phyloP scores from a whole-genome alignment of 345 rosid genomes.

The Hypericum perforatum region DNA sequence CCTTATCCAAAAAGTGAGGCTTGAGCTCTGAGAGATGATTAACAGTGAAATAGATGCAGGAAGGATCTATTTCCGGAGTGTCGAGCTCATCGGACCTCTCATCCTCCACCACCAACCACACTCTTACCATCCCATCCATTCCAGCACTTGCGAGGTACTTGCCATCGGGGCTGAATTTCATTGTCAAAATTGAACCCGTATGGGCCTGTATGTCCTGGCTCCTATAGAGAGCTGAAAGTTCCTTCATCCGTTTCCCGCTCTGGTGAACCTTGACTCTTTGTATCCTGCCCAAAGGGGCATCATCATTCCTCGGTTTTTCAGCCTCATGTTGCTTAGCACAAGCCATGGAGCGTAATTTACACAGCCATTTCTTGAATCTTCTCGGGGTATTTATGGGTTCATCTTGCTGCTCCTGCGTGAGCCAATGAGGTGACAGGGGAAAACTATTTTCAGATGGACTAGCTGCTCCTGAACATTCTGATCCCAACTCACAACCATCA shows the following conservation, averaged over 20 bases:
- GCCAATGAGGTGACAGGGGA: slow-evolving; percentile 19
- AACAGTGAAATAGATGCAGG: slow-evolving; percentile 67
- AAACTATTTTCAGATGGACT: slow-evolving; percentile 11
- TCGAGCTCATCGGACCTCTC: slow-evolving; percentile 47
- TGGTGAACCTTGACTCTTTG: slow-evolving; percentile 66
- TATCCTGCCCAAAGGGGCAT: slow-evolving; percentile 20
- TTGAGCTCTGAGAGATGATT: slow-evolving; percentile 55
- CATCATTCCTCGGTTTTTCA: slow-evolving; percentile 28
- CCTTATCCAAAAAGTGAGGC: slow-evolving; percentile 50
- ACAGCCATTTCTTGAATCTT: slow-evolving; percentile 55
- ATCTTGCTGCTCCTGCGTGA: slow-evolving; percentile 16
- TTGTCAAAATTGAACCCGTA: slow-evolving; percentile 49
- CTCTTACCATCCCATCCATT: slow-evolving; percentile 48
- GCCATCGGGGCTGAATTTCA: slow-evolving; percentile 83
- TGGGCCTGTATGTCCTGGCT: slow-evolving; percentile 83
- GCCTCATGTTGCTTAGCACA: slow-evolving; percentile 35
- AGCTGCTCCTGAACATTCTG: slow-evolving; percentile 14
- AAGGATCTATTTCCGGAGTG: slow-evolving; percentile 64
- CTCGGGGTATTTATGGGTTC: slow-evolving; percentile 26
- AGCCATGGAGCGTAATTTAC: slow-evolving; percentile 42
- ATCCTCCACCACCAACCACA: slow-evolving; percentile 68
- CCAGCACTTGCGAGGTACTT: slow-evolving; percentile 75
- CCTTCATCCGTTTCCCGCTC: slow-evolving; percentile 43
- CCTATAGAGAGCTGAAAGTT: slow-evolving; percentile 59
- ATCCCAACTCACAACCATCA: slow-evolving; percentile 14